Percentiles rank a stretch among this genome's conserved stretches.
phyloP scores from a whole-genome alignment of 129 eudicot species.

The sunflower (Helianthus annuus) region DNA sequence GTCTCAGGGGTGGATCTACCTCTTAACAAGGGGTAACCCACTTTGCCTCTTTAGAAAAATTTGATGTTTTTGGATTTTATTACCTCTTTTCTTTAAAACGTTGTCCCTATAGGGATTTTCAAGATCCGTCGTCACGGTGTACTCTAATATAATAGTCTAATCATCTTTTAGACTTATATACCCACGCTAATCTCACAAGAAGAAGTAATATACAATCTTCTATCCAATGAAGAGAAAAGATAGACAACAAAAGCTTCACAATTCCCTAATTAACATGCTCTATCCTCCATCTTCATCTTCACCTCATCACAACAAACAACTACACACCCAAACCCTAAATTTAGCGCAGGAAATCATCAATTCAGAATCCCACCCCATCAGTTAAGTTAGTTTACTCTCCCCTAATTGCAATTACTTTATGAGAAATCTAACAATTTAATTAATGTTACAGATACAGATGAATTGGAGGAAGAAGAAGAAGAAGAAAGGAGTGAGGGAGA shows the following conservation, averaged over 20 bases:
- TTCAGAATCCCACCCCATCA: slow-evolving; percentile 34
- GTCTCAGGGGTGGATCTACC: too few relatives aligned
- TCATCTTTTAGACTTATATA: too few relatives aligned
- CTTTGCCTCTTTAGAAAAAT: too few relatives aligned
- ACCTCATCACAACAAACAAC: slow-evolving; percentile 15
- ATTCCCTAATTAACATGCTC: slow-evolving; percentile 59
- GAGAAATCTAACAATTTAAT: neutral
- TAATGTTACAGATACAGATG: slow-evolving; percentile 28
- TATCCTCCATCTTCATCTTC: slow-evolving; percentile 51
- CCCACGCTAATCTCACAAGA: too few relatives aligned
- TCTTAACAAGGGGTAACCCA: too few relatives aligned
- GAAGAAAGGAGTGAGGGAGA: slow-evolving; percentile 31
- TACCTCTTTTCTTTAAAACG: too few relatives aligned
- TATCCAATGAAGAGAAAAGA: slow-evolving; percentile 38
- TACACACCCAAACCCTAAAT: slow-evolving; percentile 18
- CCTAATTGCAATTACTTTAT: neutral
- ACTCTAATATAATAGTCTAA: too few relatives aligned
- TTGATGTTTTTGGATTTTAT: too few relatives aligned
- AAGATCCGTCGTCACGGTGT: too few relatives aligned
- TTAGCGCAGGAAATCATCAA: slow-evolving; percentile 27
- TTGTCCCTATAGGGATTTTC: too few relatives aligned
- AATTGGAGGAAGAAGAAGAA: slow-evolving; percentile 35
- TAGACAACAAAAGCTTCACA: slow-evolving; percentile 53
- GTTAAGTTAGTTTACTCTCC: slow-evolving; percentile 6
- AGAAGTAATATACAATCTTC: too few relatives aligned